Percentiles rank a stretch among this genome's conserved stretches.
Conservation (phyloP, 2,329 filamentous ascomycete species). For the Lecanosticta acicola region DNA sequence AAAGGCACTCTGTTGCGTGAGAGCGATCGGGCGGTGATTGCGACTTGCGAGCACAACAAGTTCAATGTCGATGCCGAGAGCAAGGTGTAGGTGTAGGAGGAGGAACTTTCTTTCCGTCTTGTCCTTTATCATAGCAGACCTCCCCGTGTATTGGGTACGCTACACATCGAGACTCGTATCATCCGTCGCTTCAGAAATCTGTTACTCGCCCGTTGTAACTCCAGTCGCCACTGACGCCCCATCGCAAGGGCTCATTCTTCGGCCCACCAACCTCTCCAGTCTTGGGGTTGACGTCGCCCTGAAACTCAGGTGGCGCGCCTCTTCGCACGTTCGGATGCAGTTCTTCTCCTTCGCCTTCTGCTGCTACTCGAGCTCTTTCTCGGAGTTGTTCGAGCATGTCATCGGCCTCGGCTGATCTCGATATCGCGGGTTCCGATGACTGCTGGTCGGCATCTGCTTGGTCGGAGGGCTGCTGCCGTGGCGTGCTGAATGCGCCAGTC, state of each 20-base stretch:
- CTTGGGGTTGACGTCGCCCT: slow-evolving; percentile 84
- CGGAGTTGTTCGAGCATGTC: slow-evolving; percentile 26
- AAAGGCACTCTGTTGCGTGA: slow-evolving; percentile 22
- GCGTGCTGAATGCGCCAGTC: slow-evolving; percentile 72
- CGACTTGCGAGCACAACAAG: slow-evolving; percentile 25
- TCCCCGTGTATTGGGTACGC: background rate
- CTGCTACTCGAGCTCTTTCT: slow-evolving; percentile 43
- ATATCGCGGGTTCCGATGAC: slow-evolving; percentile 1
- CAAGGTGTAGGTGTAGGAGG: slow-evolving; percentile 18
- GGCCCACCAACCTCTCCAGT: slow-evolving; percentile 94
- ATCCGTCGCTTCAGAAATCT: slow-evolving; percentile 58
- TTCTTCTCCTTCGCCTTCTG: slow-evolving; percentile 57
- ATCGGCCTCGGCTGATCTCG: slow-evolving; percentile 20
- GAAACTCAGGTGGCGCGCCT: slow-evolving; percentile 84
- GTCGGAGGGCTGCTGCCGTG: slow-evolving; percentile 31
- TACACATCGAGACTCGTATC: background rate
- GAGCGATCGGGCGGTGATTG: slow-evolving; percentile 20
- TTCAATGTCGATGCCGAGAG: slow-evolving; percentile 23
- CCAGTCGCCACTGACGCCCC: slow-evolving; percentile 74
- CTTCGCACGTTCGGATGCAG: slow-evolving; percentile 65
- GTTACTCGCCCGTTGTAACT: slow-evolving; percentile 94
- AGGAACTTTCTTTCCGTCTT: too few species aligned
- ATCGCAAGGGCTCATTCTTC: slow-evolving; percentile 91
- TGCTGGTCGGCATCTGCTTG: background rate
- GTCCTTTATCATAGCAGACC: too few species aligned